phyloP scores from a whole-genome alignment of 2,329 filamentous ascomycete genomes.

The Penicillium janthinellum region DNA sequence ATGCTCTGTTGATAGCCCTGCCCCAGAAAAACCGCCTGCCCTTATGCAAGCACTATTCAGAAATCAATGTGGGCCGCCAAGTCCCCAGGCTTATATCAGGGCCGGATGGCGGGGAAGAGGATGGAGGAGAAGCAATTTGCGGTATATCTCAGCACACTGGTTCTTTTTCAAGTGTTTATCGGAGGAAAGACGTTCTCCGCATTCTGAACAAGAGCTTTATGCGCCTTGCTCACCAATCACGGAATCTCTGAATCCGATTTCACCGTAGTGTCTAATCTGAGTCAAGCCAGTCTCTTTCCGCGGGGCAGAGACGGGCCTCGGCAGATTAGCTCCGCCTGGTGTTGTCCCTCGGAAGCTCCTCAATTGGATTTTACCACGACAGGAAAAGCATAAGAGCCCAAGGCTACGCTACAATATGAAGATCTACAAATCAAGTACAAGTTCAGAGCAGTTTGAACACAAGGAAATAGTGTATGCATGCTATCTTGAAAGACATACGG shows the following conservation, averaged over 20 bases:
- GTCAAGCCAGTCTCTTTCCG: neutral
- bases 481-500: conserved; percentile 40
- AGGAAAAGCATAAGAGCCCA: neutral
- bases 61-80: neutral
- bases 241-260: conserved; percentile 8
- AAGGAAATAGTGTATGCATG: conserved; percentile 41
- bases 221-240: conserved; percentile 4
- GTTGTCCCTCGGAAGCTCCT: neutral
- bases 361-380: too few relatives aligned
- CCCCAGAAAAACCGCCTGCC: neutral
- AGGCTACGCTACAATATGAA: neutral
- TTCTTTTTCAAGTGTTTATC: neutral
- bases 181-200: neutral
- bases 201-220: neutral
- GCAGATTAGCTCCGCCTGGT: conserved; percentile 25
- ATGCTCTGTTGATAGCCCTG: neutral
- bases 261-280: neutral
- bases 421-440: neutral
- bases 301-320: conserved; percentile 23
- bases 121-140: neutral
- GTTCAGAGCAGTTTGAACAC: conserved; percentile 16
- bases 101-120: neutral
- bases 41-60: too few relatives aligned
- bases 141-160: conserved; percentile 1
- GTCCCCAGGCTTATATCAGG: neutral